Evolutionary conservation across 2,329 filamentous ascomycete genomes (phyloP).

Genomic region (Colletotrichum orchidophilum): DNA sequence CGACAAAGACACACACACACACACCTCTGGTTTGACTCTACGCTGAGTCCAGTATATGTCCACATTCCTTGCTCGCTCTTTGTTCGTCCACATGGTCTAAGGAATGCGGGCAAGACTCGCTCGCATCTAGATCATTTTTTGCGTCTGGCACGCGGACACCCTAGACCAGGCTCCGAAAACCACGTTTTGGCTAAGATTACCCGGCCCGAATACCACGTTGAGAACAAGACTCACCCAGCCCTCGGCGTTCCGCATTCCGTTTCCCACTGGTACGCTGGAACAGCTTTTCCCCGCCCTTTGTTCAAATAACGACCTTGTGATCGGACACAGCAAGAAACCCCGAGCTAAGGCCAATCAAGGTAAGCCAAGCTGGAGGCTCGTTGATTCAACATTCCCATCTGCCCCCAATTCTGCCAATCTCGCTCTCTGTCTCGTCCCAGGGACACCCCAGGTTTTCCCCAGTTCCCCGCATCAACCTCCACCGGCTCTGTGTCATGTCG

Average conservation of each 20-base stretch:
- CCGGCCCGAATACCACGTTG: background rate
- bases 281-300: background rate
- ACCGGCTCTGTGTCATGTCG: background rate
- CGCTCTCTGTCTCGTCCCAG: background rate
- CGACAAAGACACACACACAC: background rate
- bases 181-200: background rate
- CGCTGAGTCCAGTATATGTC: background rate
- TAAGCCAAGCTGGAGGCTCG: background rate
- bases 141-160: background rate
- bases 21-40: background rate
- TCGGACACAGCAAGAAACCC: background rate
- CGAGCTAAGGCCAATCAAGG: background rate
- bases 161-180: background rate
- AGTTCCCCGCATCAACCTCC: background rate
- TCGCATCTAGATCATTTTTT: background rate
- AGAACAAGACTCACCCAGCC: background rate
- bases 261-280: background rate
- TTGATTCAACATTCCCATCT: background rate
- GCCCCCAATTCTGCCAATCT: background rate
- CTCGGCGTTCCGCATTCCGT: background rate
- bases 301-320: background rate
- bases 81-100: background rate
- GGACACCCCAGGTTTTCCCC: background rate
- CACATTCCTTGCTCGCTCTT: background rate
- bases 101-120: background rate